phyloP scores from a whole-genome alignment of 805 yeast genomes.

The Zygoascus tannicola region DNA sequence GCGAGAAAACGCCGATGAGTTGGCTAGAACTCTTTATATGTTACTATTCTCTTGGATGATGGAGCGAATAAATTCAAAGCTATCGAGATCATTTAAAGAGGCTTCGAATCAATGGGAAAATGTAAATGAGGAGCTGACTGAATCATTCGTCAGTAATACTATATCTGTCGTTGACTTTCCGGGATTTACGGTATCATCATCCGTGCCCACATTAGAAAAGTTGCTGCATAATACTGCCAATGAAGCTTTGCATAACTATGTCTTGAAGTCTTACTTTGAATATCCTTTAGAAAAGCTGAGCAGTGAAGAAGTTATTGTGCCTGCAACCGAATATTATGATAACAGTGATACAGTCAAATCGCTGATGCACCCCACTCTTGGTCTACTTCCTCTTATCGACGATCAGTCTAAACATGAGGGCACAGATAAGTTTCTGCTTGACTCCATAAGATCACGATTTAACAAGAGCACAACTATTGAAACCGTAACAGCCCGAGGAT shows the following conservation, averaged over 20 bases:
- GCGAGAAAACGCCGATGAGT: conserved; percentile 32
- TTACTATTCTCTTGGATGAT: conserved; percentile 32
- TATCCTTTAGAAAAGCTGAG: conserved; percentile 31
- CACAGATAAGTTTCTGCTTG: conserved; percentile 25
- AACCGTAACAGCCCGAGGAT: conserved; percentile 28
- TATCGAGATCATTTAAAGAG: conserved; percentile 24
- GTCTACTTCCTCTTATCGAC: conserved; percentile 30
- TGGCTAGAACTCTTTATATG: conserved; percentile 34
- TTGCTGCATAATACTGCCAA: conserved; percentile 35
- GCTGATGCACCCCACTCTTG: conserved; percentile 34
- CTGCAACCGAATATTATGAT: conserved; percentile 48
- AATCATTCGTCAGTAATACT: conserved; percentile 26
- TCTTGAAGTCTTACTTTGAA: conserved; percentile 31
- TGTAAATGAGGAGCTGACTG: conserved; percentile 3
- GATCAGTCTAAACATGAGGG: conserved; percentile 31
- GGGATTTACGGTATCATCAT: conserved; percentile 29
- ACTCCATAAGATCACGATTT: conserved; percentile 26
- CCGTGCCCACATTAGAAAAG: conserved; percentile 30
- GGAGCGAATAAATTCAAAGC: conserved; percentile 29
- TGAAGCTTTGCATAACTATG: conserved; percentile 32
- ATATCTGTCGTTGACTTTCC: conserved; percentile 34
- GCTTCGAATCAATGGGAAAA: conserved; percentile 8
- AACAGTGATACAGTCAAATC: conserved; percentile 48
- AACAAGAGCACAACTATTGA: conserved; percentile 23
- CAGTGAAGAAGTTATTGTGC: conserved; percentile 37